Evolutionary conservation across 768 basidiomycete species (phyloP).

Genomic region (Pleurotus eryngii): DNA sequence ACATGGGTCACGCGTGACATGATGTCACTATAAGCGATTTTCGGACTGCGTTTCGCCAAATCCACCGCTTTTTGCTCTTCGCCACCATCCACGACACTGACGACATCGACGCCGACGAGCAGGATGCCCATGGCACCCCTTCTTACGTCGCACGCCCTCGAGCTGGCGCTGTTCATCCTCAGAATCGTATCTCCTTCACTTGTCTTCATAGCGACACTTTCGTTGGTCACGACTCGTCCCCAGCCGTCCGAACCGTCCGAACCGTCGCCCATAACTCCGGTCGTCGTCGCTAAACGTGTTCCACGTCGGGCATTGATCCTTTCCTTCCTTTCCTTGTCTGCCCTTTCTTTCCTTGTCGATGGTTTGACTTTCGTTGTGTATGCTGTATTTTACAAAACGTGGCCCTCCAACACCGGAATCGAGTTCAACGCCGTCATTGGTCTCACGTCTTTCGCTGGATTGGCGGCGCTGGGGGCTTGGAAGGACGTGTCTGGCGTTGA

Average conservation of each 20-base stretch:
- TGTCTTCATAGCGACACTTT: conserved; percentile 58
- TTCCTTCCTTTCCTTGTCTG: conserved; percentile 59
- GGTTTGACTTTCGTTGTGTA: conserved; percentile 68
- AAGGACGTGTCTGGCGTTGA: conserved; percentile 71
- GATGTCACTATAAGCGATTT: conserved; percentile 3
- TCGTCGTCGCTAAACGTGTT: conserved; percentile 67
- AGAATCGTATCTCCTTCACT: conserved; percentile 68
- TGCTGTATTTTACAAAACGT: conserved; percentile 60
- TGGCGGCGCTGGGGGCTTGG: conserved; percentile 75
- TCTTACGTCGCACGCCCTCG: conserved; percentile 17
- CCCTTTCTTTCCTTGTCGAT: conserved; percentile 76
- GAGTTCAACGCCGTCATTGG: conserved; percentile 68
- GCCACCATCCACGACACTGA: conserved; percentile 8
- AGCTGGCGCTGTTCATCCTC: conserved; percentile 47
- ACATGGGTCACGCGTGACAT: conserved; percentile 5
- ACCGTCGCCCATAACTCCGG: conserved; percentile 69
- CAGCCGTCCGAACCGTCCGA: conserved; percentile 39
- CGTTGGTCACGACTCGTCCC: conserved; percentile 47
- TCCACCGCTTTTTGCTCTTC: conserved; percentile 1
- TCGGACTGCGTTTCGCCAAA: conserved; percentile 3
- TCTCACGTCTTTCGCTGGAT: conserved; percentile 63
- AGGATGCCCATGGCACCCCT: conserved; percentile 26
- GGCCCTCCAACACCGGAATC: conserved; percentile 62
- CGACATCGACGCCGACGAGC: conserved; percentile 17
- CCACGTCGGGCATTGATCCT: conserved; percentile 80